phyloP scores from a whole-genome alignment of 2,329 filamentous ascomycete genomes.

The Penicillium freii region DNA sequence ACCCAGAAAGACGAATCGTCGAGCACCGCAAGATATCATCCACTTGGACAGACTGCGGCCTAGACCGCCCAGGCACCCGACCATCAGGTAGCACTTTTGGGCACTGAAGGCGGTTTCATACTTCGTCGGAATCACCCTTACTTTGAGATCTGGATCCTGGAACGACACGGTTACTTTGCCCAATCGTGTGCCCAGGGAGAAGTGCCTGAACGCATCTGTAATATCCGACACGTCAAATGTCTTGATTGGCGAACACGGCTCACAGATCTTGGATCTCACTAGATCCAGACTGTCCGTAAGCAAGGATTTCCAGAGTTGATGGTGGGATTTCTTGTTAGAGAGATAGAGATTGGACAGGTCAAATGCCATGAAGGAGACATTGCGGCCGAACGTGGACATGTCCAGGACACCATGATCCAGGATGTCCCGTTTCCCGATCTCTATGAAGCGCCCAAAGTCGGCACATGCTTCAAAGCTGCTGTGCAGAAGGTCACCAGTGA shows the following conservation, averaged over 20 bases:
- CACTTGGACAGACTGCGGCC: slow-evolving; percentile 43
- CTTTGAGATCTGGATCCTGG: not conserved
- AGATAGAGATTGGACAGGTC: not conserved
- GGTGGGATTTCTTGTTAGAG: not conserved
- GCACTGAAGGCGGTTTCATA: not conserved
- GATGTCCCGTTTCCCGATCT: slow-evolving; percentile 17
- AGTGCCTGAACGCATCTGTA: not conserved
- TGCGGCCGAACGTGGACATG: not conserved
- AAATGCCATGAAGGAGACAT: not conserved
- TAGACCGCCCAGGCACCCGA: slow-evolving; percentile 51
- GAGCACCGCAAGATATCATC: slow-evolving; percentile 15
- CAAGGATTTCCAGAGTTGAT: not conserved
- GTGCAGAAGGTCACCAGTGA: slow-evolving; percentile 25
- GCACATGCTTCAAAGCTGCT: slow-evolving; percentile 25
- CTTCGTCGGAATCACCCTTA: not conserved
- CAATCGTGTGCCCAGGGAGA: not conserved
- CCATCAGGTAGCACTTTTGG: not conserved
- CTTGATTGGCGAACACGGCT: not conserved
- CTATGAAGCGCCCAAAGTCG: slow-evolving; percentile 18
- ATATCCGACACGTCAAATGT: not conserved
- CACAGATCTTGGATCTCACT: not conserved
- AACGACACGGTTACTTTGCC: not conserved
- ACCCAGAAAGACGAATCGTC: slow-evolving; percentile 48
- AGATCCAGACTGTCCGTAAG: not conserved
- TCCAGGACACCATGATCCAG: not conserved